Percentiles rank a stretch among this genome's conserved stretches.
Conservation (phyloP, 257 asterid species). For the Gentiana straminea region DNA sequence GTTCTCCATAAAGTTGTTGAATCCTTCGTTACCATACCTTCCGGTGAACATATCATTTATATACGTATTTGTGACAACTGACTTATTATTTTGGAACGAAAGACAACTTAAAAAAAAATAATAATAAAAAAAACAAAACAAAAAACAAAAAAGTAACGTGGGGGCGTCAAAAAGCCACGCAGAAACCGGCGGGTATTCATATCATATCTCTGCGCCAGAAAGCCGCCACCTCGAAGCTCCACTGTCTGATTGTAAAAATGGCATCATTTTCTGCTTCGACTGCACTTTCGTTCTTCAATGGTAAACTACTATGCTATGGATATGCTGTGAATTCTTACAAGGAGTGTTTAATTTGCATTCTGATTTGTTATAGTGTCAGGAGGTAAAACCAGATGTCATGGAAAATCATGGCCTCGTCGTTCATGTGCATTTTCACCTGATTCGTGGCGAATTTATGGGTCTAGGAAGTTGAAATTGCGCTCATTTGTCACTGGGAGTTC, state of each 20-base stretch:
- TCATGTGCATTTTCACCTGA: neutral
- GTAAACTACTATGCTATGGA: neutral
- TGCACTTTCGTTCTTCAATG: neutral
- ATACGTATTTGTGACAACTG: no score
- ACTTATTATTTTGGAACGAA: no score
- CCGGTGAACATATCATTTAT: no score
- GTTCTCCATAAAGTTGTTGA: no score
- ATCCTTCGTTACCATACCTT: no score
- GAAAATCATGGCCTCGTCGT: neutral
- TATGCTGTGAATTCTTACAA: neutral
- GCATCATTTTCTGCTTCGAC: slow-evolving; percentile 1
- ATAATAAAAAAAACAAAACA: no score
- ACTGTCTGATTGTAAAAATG: neutral
- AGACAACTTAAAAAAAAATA: no score
- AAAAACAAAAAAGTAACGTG: no score
- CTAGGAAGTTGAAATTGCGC: slow-evolving; percentile 6
- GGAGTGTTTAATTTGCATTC: neutral
- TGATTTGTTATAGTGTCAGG: neutral
- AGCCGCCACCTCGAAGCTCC: no score
- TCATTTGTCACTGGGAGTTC: slow-evolving; percentile 15
- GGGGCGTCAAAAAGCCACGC: no score
- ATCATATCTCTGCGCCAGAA: no score
- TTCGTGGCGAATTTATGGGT: slow-evolving; percentile 1
- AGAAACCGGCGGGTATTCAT: no score
- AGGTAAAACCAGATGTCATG: neutral